phyloP scores from a whole-genome alignment of 441 rosid genomes.

The Rhodomyrtus psidioides region DNA sequence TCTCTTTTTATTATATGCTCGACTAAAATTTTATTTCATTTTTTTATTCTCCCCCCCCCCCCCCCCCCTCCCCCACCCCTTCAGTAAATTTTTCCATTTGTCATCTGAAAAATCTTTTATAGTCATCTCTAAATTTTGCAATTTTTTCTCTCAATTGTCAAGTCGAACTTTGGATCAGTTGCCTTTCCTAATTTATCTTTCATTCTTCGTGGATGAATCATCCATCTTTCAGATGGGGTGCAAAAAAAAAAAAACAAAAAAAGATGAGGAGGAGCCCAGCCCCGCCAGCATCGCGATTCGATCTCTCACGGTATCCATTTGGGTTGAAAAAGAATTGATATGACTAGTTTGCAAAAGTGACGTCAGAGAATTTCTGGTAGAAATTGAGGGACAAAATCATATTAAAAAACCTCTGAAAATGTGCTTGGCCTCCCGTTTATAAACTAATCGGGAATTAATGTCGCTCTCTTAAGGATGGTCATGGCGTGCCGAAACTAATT shows the following conservation, averaged over 20 bases:
- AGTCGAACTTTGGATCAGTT: neutral
- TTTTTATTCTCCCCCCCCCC: neutral
- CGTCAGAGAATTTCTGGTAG: neutral
- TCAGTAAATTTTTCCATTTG: neutral
- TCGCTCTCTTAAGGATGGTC: neutral
- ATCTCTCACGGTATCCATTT: neutral
- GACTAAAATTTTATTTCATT: neutral
- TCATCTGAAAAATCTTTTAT: neutral
- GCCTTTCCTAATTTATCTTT: neutral
- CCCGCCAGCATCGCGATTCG: neutral
- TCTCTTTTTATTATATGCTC: neutral
- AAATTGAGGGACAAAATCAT: neutral
- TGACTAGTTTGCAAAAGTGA: neutral
- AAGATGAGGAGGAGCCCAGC: no score
- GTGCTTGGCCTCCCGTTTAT: neutral
- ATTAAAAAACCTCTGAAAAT: neutral
- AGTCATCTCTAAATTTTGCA: neutral
- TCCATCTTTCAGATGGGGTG: no score
- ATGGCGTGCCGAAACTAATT: neutral
- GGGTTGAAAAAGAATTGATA: neutral
- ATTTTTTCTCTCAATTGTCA: neutral
- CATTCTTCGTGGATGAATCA: neutral
- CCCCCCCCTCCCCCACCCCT: no score
- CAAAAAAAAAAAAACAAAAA: no score
- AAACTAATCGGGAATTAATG: rapidly evolving